Conservation (phyloP, 495 filamentous ascomycete species). For the Aspergillus nidulans region DNA sequence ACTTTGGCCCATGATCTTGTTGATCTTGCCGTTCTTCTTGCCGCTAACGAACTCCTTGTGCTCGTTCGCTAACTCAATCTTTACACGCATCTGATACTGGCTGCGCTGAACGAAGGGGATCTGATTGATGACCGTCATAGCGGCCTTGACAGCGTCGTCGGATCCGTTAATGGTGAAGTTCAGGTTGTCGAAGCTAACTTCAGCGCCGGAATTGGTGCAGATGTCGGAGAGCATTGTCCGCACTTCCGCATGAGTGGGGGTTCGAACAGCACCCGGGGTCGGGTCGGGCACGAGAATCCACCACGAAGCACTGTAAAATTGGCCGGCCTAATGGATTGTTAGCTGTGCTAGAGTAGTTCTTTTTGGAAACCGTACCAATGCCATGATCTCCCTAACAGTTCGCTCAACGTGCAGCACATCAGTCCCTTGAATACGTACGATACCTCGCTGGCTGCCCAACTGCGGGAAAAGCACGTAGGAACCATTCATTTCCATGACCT, state of each 20-base stretch:
- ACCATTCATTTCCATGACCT: constrained; percentile 95
- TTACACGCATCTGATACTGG: constrained; percentile 89
- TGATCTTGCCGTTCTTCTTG: constrained; percentile 99
- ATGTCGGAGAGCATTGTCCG: constrained; percentile 91
- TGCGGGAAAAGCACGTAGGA: constrained; percentile 87
- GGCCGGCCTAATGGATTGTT: constrained; percentile 60
- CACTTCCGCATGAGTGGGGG: constrained; percentile 72
- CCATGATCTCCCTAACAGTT: constrained; percentile 91
- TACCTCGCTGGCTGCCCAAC: constrained; percentile 71
- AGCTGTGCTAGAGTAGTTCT: constrained; percentile 27
- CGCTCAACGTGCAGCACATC: constrained; percentile 92
- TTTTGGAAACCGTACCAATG: constrained; percentile 55
- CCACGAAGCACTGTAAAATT: constrained; percentile 98
- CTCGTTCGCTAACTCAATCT: constrained; percentile 97
- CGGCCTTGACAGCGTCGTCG: constrained; percentile 91
- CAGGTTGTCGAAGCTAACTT: constrained; percentile 89
- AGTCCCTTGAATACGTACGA: constrained; percentile 83
- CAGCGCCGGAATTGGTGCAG: constrained; percentile 90
- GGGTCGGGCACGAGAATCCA: constrained; percentile 78
- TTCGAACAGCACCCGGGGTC: constrained; percentile 52
- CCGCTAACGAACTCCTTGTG: constrained; percentile 99
- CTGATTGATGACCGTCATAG: constrained; percentile 86
- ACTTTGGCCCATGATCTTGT: constrained; percentile 99
- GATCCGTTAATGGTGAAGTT: constrained; percentile 92
- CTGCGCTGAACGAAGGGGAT: constrained; percentile 83